Percentiles rank a stretch among this genome's conserved stretches.
These are phyloP conservation scores for Aspergillus fumigatus DNA, from an alignment of 2,329 filamentous ascomycete species.

Conservation along the genomic window DNA sequence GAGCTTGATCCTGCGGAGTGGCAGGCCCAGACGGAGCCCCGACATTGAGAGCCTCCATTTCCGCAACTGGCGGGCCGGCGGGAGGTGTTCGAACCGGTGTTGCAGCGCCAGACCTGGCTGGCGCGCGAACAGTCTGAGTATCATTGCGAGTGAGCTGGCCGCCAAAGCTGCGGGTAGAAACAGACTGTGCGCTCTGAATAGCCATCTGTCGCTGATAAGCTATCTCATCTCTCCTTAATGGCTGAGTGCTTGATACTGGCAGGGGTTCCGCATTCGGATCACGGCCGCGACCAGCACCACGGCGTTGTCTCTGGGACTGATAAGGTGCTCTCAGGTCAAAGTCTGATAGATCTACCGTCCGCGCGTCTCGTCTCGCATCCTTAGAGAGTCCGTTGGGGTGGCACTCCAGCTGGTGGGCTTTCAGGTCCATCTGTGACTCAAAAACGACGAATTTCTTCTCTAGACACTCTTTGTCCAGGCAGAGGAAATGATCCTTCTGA, in stretches of 20 bases:
- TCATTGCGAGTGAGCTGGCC: constrained; percentile 66
- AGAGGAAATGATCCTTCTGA: constrained; percentile 78
- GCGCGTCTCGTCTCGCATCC: constrained; percentile 74
- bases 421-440: constrained; percentile 87
- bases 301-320: constrained; percentile 56
- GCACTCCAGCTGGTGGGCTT: constrained; percentile 81
- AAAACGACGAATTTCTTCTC: constrained; percentile 99
- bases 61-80: constrained; percentile 25
- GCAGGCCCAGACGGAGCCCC: constrained; percentile 40
- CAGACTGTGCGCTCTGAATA: constrained; percentile 80
- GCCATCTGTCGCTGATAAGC: constrained; percentile 90
- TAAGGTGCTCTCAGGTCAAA: constrained; percentile 79
- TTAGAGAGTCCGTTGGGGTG: constrained; percentile 80
- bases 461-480: constrained; percentile 76
- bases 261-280: constrained; percentile 83
- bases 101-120: constrained; percentile 30
- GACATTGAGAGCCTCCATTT: constrained; percentile 52
- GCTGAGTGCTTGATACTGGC: constrained; percentile 71
- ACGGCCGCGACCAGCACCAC: constrained; percentile 63
- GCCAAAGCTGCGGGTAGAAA: constrained; percentile 76
- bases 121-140: constrained; percentile 44
- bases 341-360: constrained; percentile 77
- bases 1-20: constrained; percentile 74
- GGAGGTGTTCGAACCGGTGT: constrained; percentile 23
- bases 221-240: constrained; percentile 77